A percentile compares a stretch with the other conserved stretches of the same genome.
These are phyloP conservation scores for Beauveria sp. DNA, from an alignment of 2,329 filamentous ascomycete species.

Conservation along the genomic window DNA sequence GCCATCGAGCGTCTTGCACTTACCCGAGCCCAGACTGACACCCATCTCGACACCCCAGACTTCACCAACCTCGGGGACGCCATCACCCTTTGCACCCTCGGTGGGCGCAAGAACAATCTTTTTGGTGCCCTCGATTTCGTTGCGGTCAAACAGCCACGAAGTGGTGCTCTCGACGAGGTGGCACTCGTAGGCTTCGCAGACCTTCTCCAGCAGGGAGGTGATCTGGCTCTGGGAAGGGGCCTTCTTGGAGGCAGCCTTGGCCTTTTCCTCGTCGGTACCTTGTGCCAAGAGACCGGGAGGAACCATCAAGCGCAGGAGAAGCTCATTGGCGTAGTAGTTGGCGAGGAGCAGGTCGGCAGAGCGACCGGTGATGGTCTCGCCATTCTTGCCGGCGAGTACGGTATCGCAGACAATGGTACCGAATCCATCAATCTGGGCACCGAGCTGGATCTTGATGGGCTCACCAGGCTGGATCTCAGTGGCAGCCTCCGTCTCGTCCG, in stretches of 20 bases:
- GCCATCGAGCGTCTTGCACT: conserved; percentile 87
- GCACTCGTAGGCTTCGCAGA: conserved; percentile 84
- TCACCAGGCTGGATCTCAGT: conserved; percentile 76
- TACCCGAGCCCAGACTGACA: conserved; percentile 81
- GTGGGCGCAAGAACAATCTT: conserved; percentile 90
- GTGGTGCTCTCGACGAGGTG: conserved; percentile 96
- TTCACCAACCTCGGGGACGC: conserved; percentile 78
- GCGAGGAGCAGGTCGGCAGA: conserved; percentile 83
- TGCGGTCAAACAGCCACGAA: conserved; percentile 91
- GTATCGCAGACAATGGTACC: conserved; percentile 95
- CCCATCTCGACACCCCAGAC: conserved; percentile 98
- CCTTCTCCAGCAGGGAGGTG: conserved; percentile 79
- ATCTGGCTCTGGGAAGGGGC: conserved; percentile 80
- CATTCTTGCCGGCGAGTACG: conserved; percentile 62
- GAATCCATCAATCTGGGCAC: conserved; percentile 96
- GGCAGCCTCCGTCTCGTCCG: conserved; percentile 78
- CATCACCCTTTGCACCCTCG: conserved; percentile 86
- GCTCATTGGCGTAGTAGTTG: conserved; percentile 91
- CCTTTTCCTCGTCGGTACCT: conserved; percentile 90
- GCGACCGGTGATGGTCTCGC: conserved; percentile 63
- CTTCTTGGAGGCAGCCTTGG: conserved; percentile 78
- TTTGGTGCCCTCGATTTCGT: conserved; percentile 95
- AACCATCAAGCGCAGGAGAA: conserved; percentile 82
- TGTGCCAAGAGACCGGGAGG: conserved; percentile 78
- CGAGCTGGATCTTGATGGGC: conserved; percentile 95